Conservation (phyloP, 2,329 filamentous ascomycete species). For the Bipolaris sorokiniana region DNA sequence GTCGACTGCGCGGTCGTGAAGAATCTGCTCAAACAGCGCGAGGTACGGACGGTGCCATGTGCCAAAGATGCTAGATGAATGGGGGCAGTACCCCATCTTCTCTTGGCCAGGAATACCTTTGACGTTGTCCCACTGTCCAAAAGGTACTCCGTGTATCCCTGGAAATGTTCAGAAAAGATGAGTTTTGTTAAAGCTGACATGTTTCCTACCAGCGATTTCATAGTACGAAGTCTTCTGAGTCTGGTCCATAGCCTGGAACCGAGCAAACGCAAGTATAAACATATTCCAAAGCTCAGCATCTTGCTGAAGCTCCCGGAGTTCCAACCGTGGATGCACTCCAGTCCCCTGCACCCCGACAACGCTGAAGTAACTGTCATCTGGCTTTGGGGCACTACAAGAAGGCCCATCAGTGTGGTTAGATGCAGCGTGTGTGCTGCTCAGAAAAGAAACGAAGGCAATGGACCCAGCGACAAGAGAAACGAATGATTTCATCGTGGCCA, state of each 20-base stretch:
- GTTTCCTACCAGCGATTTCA: constrained; percentile 35
- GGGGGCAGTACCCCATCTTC: constrained; percentile 40
- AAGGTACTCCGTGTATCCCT: constrained; percentile 45
- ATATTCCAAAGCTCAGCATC: constrained; percentile 41
- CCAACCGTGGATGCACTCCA: constrained; percentile 36
- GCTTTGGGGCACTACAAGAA: constrained; percentile 29
- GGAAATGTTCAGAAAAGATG: neutral
- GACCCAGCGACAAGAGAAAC: constrained; percentile 28
- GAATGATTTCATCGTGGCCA: constrained; percentile 39
- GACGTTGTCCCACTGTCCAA: constrained; percentile 36
- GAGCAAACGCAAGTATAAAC: constrained; percentile 39
- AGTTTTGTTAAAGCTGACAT: neutral
- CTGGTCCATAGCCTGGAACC: constrained; percentile 44
- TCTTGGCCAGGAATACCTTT: constrained; percentile 29
- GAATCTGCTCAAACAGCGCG: constrained; percentile 42
- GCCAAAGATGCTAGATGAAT: constrained; percentile 39
- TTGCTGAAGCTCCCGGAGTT: constrained; percentile 41
- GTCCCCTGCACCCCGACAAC: constrained; percentile 42
- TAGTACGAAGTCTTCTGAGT: constrained; percentile 41
- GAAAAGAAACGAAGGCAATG: constrained; percentile 27
- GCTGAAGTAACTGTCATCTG: constrained; percentile 39
- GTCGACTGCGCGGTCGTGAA: constrained; percentile 38
- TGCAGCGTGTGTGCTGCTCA: constrained; percentile 22
- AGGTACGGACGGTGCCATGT: constrained; percentile 45
- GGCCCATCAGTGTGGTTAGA: constrained; percentile 24